Evolutionary conservation across 257 asterid genomes (phyloP).

Genomic region (Solanum bukasovii): DNA sequence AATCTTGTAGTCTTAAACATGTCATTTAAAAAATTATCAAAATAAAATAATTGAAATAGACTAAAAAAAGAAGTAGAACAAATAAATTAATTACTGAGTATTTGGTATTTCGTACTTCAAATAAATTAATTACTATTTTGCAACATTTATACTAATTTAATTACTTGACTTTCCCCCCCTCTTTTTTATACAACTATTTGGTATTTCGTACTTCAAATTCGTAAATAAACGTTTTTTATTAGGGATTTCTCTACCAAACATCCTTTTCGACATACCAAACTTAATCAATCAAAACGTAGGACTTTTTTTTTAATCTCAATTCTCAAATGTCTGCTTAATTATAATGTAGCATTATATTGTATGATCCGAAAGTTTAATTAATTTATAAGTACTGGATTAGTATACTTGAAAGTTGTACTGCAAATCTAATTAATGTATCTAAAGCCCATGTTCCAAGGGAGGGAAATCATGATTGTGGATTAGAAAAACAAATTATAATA

Average conservation of each 20-base stretch:
- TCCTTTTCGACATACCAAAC: background rate
- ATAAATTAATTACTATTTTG: background rate
- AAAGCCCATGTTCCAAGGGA: background rate
- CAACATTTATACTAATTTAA: no score
- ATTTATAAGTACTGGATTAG: background rate
- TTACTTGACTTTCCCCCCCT: background rate
- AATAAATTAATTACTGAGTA: no score
- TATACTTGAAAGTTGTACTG: background rate
- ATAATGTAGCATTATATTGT: background rate
- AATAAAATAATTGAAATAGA: no score
- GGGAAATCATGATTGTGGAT: background rate
- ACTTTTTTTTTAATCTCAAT: background rate
- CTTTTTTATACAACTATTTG: no score
- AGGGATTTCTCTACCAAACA: background rate
- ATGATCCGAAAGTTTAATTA: background rate
- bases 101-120: no score
- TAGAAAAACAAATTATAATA: background rate
- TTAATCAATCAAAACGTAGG: background rate
- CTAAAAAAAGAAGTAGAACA: background rate
- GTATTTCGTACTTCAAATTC: no score
- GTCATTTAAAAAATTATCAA: background rate
- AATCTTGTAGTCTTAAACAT: no score
- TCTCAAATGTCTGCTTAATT: background rate
- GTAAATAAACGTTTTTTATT: no score
- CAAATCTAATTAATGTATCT: background rate